phyloP scores from a whole-genome alignment of 371 early-diverging fungal genomes.

The Mucor racemosus region DNA sequence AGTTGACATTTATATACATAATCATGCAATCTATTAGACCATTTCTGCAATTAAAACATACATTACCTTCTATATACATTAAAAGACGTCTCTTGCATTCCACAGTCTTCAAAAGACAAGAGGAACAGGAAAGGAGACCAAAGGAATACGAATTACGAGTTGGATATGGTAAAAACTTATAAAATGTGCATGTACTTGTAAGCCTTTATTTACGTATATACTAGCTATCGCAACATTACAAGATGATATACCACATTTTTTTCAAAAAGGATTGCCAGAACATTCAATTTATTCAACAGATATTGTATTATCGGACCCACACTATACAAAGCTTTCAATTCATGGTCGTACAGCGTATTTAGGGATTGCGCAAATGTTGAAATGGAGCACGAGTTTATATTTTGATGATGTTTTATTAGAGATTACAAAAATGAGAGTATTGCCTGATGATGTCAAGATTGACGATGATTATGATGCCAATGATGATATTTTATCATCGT shows the following conservation, averaged over 20 bases:
- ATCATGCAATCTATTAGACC: neutral
- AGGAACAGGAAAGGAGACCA: conserved; percentile 13
- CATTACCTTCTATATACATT: neutral
- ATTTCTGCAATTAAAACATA: neutral
- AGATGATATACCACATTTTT: conserved; percentile 53
- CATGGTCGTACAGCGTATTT: conserved; percentile 55
- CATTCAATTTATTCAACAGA: conserved; percentile 50
- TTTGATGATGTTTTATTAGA: conserved; percentile 49
- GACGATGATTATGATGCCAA: conserved; percentile 12
- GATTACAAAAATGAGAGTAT: conserved; percentile 42
- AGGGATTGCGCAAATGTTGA: conserved; percentile 53
- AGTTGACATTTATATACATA: conserved; percentile 8
- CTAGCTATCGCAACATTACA: conserved; percentile 56
- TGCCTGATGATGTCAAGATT: conserved; percentile 32
- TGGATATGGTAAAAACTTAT: conserved; percentile 33
- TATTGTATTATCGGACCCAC: conserved; percentile 58
- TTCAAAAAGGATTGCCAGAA: conserved; percentile 44
- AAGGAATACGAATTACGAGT: conserved; percentile 48
- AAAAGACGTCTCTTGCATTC: conserved; percentile 10
- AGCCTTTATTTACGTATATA: neutral
- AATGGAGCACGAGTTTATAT: conserved; percentile 56
- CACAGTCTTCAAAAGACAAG: neutral
- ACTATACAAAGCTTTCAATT: conserved; percentile 56
- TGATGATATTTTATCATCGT: neutral
- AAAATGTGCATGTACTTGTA: neutral